Conservation (phyloP, 441 rosid genomes). For the Populus hybrid region DNA sequence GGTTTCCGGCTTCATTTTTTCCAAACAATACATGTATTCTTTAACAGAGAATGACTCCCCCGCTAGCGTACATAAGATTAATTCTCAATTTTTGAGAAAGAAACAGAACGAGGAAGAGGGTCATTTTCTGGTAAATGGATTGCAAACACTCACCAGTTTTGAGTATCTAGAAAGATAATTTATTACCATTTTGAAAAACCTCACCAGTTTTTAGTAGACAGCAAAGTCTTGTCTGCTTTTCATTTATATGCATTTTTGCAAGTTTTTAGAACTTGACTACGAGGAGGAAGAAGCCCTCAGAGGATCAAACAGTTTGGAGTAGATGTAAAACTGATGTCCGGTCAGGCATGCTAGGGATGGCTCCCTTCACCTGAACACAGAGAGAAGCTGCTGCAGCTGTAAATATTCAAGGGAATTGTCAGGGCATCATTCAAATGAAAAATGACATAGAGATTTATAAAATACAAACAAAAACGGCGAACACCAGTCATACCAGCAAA, state of each 20-base stretch:
- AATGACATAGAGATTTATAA: not conserved
- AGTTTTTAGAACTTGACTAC: not conserved
- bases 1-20: not conserved
- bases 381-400: conserved; percentile 97
- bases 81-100: not conserved
- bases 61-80: not conserved
- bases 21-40: not conserved
- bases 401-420: not conserved
- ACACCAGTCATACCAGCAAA: conserved; percentile 57
- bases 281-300: not conserved
- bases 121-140: not conserved
- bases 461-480: not conserved
- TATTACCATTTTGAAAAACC: not conserved
- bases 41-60: not conserved
- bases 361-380: conserved; percentile 95
- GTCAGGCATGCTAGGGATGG: conserved; percentile 90
- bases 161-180: not conserved
- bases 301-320: conserved; percentile 34
- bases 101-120: not conserved
- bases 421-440: not conserved
- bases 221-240: not conserved
- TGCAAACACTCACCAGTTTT: not conserved
- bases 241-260: not conserved
- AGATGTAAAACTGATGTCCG: conserved; percentile 61
- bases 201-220: not conserved